Conservation (phyloP, 1,284 basidiomycete species). For the Cutaneotrichosporon dermatis region DNA sequence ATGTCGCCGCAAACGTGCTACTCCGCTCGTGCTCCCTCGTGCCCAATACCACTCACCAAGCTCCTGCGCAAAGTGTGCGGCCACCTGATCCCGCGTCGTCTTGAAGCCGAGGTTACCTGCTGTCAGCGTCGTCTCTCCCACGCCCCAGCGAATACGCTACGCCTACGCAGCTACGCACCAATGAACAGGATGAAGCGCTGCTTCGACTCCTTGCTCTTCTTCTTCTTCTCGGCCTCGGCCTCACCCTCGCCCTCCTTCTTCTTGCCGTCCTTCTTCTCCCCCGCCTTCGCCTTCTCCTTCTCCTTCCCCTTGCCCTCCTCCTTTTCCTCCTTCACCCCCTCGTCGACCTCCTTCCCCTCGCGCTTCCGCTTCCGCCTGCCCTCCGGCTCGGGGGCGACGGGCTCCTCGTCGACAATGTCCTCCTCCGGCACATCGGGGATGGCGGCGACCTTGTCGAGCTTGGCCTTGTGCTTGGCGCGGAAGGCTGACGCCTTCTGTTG, state of each 20-base stretch:
- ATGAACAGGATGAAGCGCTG: slow-evolving; percentile 83
- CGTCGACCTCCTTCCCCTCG: slow-evolving; percentile 1
- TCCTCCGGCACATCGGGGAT: slow-evolving; percentile 25
- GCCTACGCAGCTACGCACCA: slow-evolving; percentile 58
- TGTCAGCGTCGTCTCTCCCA: too few species aligned
- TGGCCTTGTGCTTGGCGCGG: slow-evolving; percentile 56
- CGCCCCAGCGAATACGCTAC: neutral
- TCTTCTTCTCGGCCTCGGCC: slow-evolving; percentile 30
- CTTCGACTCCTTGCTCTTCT: slow-evolving; percentile 50
- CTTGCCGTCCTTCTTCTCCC: slow-evolving; percentile 23
- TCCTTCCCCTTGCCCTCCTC: too few species aligned
- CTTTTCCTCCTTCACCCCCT: too few species aligned
- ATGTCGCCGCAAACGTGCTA: too few species aligned
- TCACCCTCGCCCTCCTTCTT: slow-evolving; percentile 19
- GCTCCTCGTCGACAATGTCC: slow-evolving; percentile 11
- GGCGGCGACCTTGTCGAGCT: slow-evolving; percentile 26
- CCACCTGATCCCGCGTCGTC: slow-evolving; percentile 67
- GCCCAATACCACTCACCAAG: slow-evolving; percentile 29
- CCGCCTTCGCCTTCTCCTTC: slow-evolving; percentile 27
- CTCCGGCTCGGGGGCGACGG: slow-evolving; percentile 9
- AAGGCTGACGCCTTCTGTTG: slow-evolving; percentile 84
- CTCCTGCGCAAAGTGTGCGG: slow-evolving; percentile 61
- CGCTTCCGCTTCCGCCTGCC: slow-evolving; percentile 22
- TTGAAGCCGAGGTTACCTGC: slow-evolving; percentile 85
- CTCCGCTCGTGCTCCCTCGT: too few species aligned